Conservation (phyloP, 805 yeast species). For the Spathaspora gorwiae region DNA sequence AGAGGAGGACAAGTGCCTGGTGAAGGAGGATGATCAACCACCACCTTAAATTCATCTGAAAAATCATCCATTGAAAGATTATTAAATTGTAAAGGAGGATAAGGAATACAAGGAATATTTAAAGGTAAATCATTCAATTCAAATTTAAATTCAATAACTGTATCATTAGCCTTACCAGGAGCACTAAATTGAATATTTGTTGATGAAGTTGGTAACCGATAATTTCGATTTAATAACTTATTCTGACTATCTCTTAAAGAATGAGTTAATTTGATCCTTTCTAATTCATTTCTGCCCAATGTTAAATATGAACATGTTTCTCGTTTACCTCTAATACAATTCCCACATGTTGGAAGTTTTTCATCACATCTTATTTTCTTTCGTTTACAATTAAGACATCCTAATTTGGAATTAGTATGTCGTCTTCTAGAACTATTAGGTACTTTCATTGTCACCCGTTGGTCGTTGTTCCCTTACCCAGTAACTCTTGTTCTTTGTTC, state of each 20-base stretch:
- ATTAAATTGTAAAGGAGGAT: slow-evolving; percentile 20
- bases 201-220: slow-evolving; percentile 23
- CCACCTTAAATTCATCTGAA: slow-evolving; percentile 14
- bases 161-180: background rate
- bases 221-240: slow-evolving; percentile 19
- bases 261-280: slow-evolving; percentile 22
- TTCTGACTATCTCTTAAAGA: slow-evolving; percentile 24
- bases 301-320: slow-evolving; percentile 23
- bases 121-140: slow-evolving; percentile 19
- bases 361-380: slow-evolving; percentile 31
- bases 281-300: slow-evolving; percentile 14
- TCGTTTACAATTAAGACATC: slow-evolving; percentile 27
- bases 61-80: slow-evolving; percentile 15
- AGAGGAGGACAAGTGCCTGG: no score
- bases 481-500: no score
- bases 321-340: slow-evolving; percentile 22
- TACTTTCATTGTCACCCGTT: background rate
- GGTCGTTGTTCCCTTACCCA: no score
- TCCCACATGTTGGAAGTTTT: slow-evolving; percentile 22
- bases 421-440: slow-evolving; percentile 13
- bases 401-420: slow-evolving; percentile 28
- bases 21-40: background rate
- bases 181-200: background rate
- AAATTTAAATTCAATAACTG: slow-evolving; percentile 18
- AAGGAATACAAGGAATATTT: slow-evolving; percentile 15